Percentiles rank a stretch among this genome's conserved stretches.
Conservation (phyloP, 2,329 filamentous ascomycete genomes). For the Hymenoscyphus albidus region DNA sequence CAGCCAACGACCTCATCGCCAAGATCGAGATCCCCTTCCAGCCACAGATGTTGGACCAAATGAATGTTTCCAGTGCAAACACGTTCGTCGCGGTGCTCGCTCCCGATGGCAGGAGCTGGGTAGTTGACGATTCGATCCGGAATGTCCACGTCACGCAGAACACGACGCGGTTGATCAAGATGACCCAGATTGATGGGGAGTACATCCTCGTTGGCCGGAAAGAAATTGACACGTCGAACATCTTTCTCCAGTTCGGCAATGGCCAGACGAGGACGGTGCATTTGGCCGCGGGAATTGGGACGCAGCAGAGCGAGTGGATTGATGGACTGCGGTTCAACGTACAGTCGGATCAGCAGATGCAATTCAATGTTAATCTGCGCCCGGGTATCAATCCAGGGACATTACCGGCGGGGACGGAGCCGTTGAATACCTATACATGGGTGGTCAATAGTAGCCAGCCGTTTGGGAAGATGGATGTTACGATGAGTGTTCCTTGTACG, state of each 20-base stretch:
- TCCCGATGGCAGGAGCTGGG: constrained; percentile 35
- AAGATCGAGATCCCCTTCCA: constrained; percentile 36
- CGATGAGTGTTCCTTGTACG: constrained; percentile 15
- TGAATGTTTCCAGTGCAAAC: constrained; percentile 21
- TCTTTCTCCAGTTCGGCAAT: constrained; percentile 34
- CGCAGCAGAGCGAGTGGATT: constrained; percentile 30
- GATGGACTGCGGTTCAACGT: constrained; percentile 29
- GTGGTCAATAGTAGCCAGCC: constrained; percentile 12
- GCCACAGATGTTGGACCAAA: constrained; percentile 17
- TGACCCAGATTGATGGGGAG: constrained; percentile 33
- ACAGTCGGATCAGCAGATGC: constrained; percentile 5
- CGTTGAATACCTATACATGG: constrained; percentile 17
- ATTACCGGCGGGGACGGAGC: constrained; percentile 8
- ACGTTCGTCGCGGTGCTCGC: constrained; percentile 23
- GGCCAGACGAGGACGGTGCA: constrained; percentile 31
- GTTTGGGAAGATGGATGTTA: constrained; percentile 7
- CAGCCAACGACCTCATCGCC: constrained; percentile 35
- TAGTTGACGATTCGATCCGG: constrained; percentile 31
- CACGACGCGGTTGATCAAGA: constrained; percentile 33
- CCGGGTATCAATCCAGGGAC: constrained; percentile 15
- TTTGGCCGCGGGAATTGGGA: constrained; percentile 24
- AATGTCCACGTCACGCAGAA: constrained; percentile 32
- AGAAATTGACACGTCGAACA: constrained; percentile 26
- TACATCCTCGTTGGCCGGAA: constrained; percentile 32
- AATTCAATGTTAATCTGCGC: constrained; percentile 13